Conservation (phyloP, 768 basidiomycete species). For the Mycena amicta region DNA sequence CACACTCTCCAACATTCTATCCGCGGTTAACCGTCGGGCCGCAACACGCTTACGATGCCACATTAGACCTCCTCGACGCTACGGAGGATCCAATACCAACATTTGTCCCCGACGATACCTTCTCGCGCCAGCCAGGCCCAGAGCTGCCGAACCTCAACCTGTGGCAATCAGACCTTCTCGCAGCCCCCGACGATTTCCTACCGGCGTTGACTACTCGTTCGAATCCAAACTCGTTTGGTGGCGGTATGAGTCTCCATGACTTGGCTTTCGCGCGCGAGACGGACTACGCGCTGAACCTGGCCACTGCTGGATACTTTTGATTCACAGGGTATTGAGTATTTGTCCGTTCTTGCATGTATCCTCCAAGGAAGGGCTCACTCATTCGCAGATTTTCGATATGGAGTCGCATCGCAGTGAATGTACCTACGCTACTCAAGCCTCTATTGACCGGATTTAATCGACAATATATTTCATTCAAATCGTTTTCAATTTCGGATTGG, state of each 20-base stretch:
- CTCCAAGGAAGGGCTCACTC: no score
- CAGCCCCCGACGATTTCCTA: not conserved
- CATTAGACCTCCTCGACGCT: not conserved
- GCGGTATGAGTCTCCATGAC: not conserved
- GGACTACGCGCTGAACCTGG: not conserved
- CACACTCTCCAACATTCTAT: not conserved
- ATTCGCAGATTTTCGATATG: no score
- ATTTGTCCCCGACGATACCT: not conserved
- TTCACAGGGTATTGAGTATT: not conserved
- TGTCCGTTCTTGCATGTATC: no score
- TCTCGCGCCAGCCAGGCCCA: not conserved
- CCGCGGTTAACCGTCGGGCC: not conserved
- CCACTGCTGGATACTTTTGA: not conserved
- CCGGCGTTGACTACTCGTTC: not conserved
- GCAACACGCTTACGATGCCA: not conserved
- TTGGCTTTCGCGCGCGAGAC: not conserved
- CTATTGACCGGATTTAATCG: no score
- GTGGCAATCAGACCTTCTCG: not conserved
- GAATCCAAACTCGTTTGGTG: not conserved
- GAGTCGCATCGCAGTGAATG: no score
- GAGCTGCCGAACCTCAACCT: not conserved
- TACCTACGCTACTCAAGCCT: no score
- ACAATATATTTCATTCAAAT: no score
- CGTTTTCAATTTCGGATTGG: no score
- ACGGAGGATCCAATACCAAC: not conserved